Conservation (phyloP, 805 yeast genomes). For the Ogataea siamensis region DNA sequence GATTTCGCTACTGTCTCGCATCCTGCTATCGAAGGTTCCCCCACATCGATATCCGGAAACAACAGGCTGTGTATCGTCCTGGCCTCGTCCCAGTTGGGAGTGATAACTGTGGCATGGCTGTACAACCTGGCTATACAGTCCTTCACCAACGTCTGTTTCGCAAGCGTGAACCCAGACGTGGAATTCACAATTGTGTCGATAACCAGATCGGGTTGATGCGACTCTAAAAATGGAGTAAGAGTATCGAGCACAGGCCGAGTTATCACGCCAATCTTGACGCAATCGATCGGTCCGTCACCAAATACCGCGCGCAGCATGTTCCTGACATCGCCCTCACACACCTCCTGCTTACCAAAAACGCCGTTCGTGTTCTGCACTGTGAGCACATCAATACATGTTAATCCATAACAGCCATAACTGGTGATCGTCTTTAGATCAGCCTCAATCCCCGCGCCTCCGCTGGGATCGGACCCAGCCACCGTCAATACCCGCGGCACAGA, state of each 20-base stretch:
- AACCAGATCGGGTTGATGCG: constrained; percentile 36
- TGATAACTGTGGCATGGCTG: constrained; percentile 55
- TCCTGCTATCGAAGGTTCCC: constrained; percentile 25
- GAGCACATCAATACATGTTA: constrained; percentile 74
- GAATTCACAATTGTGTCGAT: constrained; percentile 86
- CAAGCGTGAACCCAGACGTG: constrained; percentile 67
- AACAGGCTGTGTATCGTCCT: constrained; percentile 16
- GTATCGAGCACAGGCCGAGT: constrained; percentile 52
- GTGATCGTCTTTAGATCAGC: constrained; percentile 82
- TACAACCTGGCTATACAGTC: constrained; percentile 40
- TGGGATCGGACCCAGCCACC: constrained; percentile 75
- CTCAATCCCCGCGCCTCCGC: constrained; percentile 92
- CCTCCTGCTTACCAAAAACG: constrained; percentile 40
- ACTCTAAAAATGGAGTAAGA: constrained; percentile 37
- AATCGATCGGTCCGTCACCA: constrained; percentile 44
- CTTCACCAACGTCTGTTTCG: constrained; percentile 36
- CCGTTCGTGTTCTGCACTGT: constrained; percentile 73
- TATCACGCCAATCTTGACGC: constrained; percentile 78
- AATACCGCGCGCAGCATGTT: constrained; percentile 44
- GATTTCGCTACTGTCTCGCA: constrained; percentile 33
- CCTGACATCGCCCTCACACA: constrained; percentile 44
- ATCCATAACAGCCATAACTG: constrained; percentile 71
- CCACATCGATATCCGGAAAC: constrained; percentile 20
- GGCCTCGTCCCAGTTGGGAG: constrained; percentile 80
- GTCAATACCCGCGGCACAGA: constrained; percentile 40